Base-by-base conservation (phyloP, 441 rosid genomes). In the Eruca vesicaria region DNA sequence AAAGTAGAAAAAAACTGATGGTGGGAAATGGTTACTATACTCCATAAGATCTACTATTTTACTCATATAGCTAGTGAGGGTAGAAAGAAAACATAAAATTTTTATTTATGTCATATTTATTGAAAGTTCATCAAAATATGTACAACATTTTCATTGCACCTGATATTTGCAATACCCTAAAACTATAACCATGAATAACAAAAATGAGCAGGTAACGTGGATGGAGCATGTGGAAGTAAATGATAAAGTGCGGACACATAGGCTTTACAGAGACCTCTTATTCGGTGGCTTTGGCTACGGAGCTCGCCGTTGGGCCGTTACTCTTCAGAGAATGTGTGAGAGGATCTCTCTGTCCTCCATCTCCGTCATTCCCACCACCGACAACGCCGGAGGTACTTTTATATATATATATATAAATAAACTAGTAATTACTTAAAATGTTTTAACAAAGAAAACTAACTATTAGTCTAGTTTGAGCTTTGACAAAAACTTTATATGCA, bases 181-280 rank as follows among this genome's bases (percentile, higher is more conserved):
- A 68, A 19, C 31, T 19, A 65, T 15, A 66, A 48, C 9, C 18
- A 14, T 43, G 15, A 68, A 33, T 21, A 69, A 38, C 23, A 7
- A 36, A 26, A 36, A 36, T 36, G 72, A 18, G 69, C 74, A 89
- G 97, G 86, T 91, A 26, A 91, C 89, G 4, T 91, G 95, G 97
- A 69, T 91, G 3, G 95, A 89, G 68, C 95, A 91, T 71, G 88
- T 87, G 48, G 90, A 87, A 71, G 90, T 84, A 2, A 88, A 87
- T 43, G 91, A 88, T 2, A 84, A 66, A 81, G 67, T 75, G 55
- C 85, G 77, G 55, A 77, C 85, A 36, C 89, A 89, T 71, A 75
- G 87, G 50, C 89, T 89, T 12, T 91, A 82, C 61, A 76, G 86
- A 76, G 91, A 88, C 74, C 76, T 86, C 18, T 45, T 88, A 9